Conservation (phyloP, 306 rosid species). For the Pterocarpus macrocarpus region DNA sequence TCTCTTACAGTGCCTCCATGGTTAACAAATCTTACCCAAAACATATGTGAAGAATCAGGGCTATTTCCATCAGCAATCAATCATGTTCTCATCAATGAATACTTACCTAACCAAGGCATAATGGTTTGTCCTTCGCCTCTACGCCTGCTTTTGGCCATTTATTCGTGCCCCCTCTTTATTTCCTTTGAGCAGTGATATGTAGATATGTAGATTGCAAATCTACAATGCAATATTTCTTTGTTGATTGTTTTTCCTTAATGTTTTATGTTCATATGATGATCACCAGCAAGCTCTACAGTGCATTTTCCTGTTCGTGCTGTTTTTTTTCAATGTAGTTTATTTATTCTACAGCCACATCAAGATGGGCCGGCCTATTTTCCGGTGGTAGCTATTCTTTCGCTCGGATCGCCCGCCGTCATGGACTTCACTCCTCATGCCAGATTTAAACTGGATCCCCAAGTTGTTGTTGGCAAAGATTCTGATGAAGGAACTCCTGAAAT, state of each 20-base stretch:
- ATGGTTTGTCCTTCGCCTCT: slow-evolving; percentile 64
- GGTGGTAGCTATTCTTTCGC: slow-evolving; percentile 87
- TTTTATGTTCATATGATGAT: slow-evolving; percentile 10
- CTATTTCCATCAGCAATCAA: slow-evolving; percentile 80
- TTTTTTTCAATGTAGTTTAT: slow-evolving; percentile 18
- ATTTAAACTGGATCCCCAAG: slow-evolving; percentile 53
- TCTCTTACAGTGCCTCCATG: slow-evolving; percentile 78
- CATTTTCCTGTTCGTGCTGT: slow-evolving; percentile 6
- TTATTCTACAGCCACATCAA: slow-evolving; percentile 78
- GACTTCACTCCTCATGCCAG: slow-evolving; percentile 90
- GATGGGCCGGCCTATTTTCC: slow-evolving; percentile 97
- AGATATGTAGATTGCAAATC: not conserved
- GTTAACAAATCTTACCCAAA: slow-evolving; percentile 75
- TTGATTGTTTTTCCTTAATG: not conserved
- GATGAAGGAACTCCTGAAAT: slow-evolving; percentile 47
- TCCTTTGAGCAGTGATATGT: not conserved
- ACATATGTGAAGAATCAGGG: slow-evolving; percentile 65
- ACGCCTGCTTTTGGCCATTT: slow-evolving; percentile 42
- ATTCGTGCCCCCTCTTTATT: slow-evolving; percentile 1
- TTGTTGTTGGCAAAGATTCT: slow-evolving; percentile 44
- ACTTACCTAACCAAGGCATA: slow-evolving; percentile 89
- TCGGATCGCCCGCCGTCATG: slow-evolving; percentile 88
- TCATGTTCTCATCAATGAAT: slow-evolving; percentile 94
- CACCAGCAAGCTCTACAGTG: slow-evolving; percentile 1
- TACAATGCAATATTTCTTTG: slow-evolving; percentile 20